Base-by-base conservation (phyloP, 441 rosid species). In the Populus hybrid region DNA sequence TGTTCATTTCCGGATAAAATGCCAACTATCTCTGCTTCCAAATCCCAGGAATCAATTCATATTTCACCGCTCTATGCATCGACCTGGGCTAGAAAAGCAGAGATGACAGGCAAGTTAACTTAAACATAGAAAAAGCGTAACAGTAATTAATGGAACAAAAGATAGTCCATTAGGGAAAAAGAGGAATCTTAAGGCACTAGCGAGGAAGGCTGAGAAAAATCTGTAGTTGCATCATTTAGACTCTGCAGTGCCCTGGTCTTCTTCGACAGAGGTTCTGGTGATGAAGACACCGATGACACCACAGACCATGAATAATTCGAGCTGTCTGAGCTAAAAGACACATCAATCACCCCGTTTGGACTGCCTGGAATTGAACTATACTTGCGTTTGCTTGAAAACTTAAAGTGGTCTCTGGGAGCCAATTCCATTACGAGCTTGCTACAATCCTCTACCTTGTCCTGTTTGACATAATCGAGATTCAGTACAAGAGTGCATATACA, bases 281-380 rank as follows among this genome's bases (percentile, higher is more conserved):
- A 87, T 16, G 90, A 88, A 30, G 94, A 78, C 77, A 82, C 88
- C 0, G 88, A 81, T 12, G 82, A 69, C 42, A 86, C 80, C 75
- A 70, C 84, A 0, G 87, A 76, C 89, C 90, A 87, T 9, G 92
- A 86, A 42, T 87, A 90, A 53, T 87, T 85, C 3, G 93, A 88
- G 75, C 85, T 85, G 40, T 88, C 92, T 16, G 90, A 88, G 83
- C 92, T 87, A 84, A 89, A 91, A 24, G 85, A 86, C 79, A 85
- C 81, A 67, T 89, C 97, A 76, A 89, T 85, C 59, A 92, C 91
- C 5, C 91, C 91, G 26, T 83, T 89, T 66, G 95, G 97, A 80
- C 94, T 92, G 36, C 89, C 85, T 1, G 94, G 90, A 53, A 82
- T 38, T 4, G 88, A 86, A n/a, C 84, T 83, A 26, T 81, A 83